phyloP scores from a whole-genome alignment of 2,329 filamentous ascomycete species.

The Arthrobotrys musiformis region DNA sequence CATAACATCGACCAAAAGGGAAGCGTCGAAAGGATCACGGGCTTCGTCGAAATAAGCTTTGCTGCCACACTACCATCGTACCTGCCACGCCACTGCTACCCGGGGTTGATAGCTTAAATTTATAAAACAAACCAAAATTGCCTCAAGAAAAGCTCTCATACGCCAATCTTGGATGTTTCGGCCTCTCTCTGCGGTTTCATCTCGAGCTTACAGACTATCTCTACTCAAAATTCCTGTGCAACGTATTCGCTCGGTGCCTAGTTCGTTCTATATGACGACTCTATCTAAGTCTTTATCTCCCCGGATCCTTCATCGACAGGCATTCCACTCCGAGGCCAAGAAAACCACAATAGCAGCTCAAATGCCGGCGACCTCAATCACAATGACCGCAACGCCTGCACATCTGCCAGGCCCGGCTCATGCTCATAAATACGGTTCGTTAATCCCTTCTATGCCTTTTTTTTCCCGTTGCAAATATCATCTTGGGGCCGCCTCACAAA shows the following conservation, averaged over 20 bases:
- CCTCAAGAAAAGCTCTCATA: neutral
- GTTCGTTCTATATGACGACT: slow-evolving; percentile 9
- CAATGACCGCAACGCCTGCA: slow-evolving; percentile 12
- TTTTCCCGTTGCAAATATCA: neutral
- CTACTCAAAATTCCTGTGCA: neutral
- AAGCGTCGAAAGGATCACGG: neutral
- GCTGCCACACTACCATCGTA: neutral
- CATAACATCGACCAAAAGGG: neutral
- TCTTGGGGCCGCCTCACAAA: neutral
- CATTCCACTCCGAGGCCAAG: neutral
- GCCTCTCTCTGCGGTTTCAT: neutral
- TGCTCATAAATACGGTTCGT: slow-evolving; percentile 34
- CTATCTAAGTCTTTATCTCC: neutral
- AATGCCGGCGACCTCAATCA: neutral
- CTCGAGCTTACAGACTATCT: slow-evolving; percentile 14
- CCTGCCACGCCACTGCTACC: too few species aligned
- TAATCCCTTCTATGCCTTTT: neutral
- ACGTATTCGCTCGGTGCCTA: neutral
- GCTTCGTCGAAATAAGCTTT: neutral
- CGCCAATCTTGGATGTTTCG: neutral
- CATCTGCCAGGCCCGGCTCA: slow-evolving; percentile 23
- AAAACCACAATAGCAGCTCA: neutral
- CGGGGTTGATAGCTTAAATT: neutral
- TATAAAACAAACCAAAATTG: neutral
- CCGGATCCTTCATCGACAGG: slow-evolving; percentile 24